Base-by-base conservation (phyloP, 2,329 filamentous ascomycete genomes). In the Allantophomopsis lycopodina region DNA sequence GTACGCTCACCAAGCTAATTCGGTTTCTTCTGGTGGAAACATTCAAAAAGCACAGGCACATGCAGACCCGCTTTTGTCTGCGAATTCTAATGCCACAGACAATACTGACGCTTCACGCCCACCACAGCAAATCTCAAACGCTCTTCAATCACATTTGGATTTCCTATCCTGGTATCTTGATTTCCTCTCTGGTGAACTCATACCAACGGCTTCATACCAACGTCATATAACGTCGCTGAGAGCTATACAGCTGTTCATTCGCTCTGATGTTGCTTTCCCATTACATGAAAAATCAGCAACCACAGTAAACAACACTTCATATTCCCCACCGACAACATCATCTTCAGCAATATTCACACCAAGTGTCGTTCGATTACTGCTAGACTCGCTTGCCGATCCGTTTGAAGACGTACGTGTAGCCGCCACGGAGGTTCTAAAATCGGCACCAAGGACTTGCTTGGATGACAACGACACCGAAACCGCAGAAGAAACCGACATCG, bases 361-460 rank as follows among this genome's bases (percentile, higher is more conserved):
- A 3, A 64, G 58, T 0, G 74, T 80, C 62, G 59, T 74, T 10
- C 68, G 81, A 36, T 65, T 78, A 4, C 63, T 96, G 6, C 63
- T 88, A 12, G 86, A 94, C 55, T 71, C 94, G 16, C 60, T 94
- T 7, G 67, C 94, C 53, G 84, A 98, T 50, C 85, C 89, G 0
- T 98, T 94, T 52, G 91, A 96, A 42, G 91, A 98, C 57, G 83
- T 96, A 4, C 72, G 89, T 48, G 75, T 71, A 34, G 59, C 62
- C 31, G 69, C 76, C 2, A 62, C 67, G 0, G 58, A 57, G 2
- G 60, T 77, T 2, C 49, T 83, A 20, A 65, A 63, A 39, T 50
- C 72, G n/a, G 63, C 73, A 32, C 59, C 64, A 2, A 58, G 62
- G 17, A 49, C 55, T 46, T 31, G 47, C 38, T 35, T 56, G 46